Evolutionary conservation across 345 rosid species (phyloP).

Genomic region (Euphorbia peplus): DNA sequence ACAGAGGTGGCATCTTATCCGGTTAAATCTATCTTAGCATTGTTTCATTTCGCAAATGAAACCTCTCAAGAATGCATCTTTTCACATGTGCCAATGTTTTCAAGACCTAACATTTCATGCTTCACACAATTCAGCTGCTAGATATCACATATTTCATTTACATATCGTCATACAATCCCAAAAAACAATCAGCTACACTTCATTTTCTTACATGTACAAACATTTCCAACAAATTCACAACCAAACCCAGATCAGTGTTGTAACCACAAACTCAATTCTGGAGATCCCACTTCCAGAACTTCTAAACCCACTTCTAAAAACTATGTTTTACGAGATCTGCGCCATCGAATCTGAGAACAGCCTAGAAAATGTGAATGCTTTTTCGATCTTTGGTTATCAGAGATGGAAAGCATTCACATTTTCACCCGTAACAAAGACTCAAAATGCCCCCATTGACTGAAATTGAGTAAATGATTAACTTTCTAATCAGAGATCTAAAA

Average conservation of each 20-base stretch:
- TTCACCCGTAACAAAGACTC: neutral
- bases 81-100: neutral
- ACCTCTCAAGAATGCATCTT: neutral
- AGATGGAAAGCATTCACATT: no score
- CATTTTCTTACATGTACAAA: neutral
- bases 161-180: neutral
- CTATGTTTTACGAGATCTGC: neutral
- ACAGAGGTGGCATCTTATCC: neutral
- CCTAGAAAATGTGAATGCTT: slow-evolving; percentile 3
- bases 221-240: neutral
- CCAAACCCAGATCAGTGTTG: slow-evolving; percentile 12
- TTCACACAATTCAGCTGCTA: neutral
- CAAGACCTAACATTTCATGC: neutral
- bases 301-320: neutral
- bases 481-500: slow-evolving; percentile 26
- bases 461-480: slow-evolving; percentile 6
- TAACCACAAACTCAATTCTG: neutral
- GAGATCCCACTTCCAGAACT: neutral
- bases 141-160: neutral
- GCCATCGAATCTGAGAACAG: neutral
- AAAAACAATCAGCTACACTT: neutral
- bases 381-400: neutral
- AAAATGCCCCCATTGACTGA: neutral
- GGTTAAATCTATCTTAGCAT: neutral
- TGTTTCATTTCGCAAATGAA: neutral